phyloP scores from a whole-genome alignment of 2,329 filamentous ascomycete species.

The Cercospora sp. region DNA sequence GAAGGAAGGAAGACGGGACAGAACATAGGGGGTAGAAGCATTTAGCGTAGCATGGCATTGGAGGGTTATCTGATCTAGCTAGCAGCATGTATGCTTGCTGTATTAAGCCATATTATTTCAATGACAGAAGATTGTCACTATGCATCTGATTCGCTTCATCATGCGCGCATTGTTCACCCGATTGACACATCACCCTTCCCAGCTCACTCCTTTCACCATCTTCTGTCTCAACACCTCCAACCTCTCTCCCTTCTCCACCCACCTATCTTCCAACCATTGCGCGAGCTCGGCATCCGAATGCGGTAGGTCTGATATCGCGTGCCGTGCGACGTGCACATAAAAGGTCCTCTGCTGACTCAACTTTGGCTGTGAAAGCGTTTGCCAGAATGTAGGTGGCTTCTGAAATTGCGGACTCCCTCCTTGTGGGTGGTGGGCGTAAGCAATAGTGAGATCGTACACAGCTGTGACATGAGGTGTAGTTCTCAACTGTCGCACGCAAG shows the following conservation, averaged over 20 bases:
- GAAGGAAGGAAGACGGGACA: not conserved
- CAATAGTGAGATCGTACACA: conserved; percentile 45
- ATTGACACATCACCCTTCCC: not conserved
- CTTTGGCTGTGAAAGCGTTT: conserved; percentile 34
- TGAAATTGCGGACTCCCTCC: conserved; percentile 33
- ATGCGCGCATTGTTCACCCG: not conserved
- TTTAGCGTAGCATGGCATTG: not conserved
- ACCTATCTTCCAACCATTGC: conserved; percentile 41
- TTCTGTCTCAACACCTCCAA: conserved; percentile 34
- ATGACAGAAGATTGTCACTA: not conserved
- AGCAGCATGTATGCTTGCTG: not conserved
- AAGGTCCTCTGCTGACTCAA: conserved; percentile 36
- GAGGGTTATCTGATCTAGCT: not conserved
- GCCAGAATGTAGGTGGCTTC: conserved; percentile 37
- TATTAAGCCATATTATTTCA: not conserved
- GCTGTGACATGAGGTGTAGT: conserved; percentile 37
- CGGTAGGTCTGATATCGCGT: conserved; percentile 36
- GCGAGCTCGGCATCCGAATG: conserved; percentile 35
- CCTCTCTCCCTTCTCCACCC: conserved; percentile 41
- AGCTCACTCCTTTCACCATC: not conserved
- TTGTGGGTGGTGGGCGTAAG: conserved; percentile 35
- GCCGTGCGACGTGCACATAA: conserved; percentile 40
- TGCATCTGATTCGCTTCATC: not conserved
- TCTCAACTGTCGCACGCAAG: conserved; percentile 58
- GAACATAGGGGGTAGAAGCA: not conserved